Evolutionary conservation across 202 grass and related monocot genomes (phyloP), one percentile per base, ranked within the genome.

Genomic region (Tripidium arundinaceum): DNA sequence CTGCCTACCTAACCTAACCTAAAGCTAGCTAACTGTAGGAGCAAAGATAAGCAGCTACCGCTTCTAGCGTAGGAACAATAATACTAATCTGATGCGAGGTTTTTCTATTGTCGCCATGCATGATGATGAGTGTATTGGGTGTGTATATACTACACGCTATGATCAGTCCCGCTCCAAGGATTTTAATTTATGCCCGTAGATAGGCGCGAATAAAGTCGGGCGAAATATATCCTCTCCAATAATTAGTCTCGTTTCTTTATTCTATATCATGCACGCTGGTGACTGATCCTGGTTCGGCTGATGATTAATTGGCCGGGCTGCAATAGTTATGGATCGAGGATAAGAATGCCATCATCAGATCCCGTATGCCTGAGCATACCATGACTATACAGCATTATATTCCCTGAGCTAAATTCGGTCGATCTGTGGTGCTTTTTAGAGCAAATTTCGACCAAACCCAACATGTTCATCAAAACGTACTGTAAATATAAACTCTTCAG

Each of bases 1-100:
- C 26, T 77, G 79, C 72, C 79, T 57, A 57, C 72, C 79, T 57
- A 57, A 57, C n/a, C 52, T 65, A 83, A 78, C 74, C 79, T 71
- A 77, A 63, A 76, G 84, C 40, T 62, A 37, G 2, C 6, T 67
- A 55, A 34, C 33, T 0, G 46, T 41, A 3, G 22, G 25, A 47
- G 9, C 55, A 64, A 63, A 72, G 15, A 40, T 63, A 24, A 34
- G 16, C 11, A 19, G 63, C 69, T 45, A 43, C 50, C 7, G 0
- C 6, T 37, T 55, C 1, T 16, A 52, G 29, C 47, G 18, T 19
- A 24, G 38, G 40, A 5, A 29, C 27, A 70, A n/a, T 38, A 36
- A 7, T 33, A 57, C 6, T n/a, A 40, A 8, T 43, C 5, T 36
- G 39, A 38, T 37, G 7, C 27, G 15, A 22, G 16, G 6, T n/a